phyloP scores from a whole-genome alignment of 2,329 filamentous ascomycete species.

The Chrysosporium keratinophilum region DNA sequence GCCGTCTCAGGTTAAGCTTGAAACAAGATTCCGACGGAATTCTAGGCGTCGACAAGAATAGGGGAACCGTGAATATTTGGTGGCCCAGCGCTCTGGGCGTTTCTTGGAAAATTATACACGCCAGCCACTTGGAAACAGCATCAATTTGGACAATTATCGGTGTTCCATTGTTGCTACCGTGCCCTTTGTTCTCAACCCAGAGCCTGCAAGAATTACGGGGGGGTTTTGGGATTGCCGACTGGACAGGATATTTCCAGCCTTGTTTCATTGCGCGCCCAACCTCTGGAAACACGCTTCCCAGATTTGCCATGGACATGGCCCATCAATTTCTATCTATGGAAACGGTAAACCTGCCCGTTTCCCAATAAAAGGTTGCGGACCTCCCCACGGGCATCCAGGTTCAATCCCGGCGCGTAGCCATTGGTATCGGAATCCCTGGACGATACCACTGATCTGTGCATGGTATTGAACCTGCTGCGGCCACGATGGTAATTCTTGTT shows the following conservation, averaged over 20 bases:
- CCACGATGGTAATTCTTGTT: not conserved
- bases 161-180: no score
- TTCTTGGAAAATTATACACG: not conserved
- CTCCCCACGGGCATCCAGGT: no score
- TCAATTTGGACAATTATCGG: not conserved
- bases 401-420: no score
- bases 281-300: not conserved
- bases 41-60: not conserved
- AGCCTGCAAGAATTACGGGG: no score
- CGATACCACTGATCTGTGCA: not conserved
- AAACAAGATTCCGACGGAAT: not conserved
- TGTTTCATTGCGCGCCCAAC: not conserved
- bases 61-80: not conserved
- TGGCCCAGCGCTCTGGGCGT: not conserved
- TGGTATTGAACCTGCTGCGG: not conserved
- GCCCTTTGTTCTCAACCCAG: no score
- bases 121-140: not conserved
- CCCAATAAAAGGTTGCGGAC: no score
- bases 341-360: not conserved
- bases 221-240: no score
- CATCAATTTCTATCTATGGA: conserved; percentile 1
- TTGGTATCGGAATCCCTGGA: not conserved
- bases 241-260: not conserved
- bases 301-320: not conserved
- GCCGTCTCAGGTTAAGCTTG: conserved; percentile 4